Evolutionary conservation across 306 rosid genomes (phyloP).

Genomic region (Casuarina equisetifolia): DNA sequence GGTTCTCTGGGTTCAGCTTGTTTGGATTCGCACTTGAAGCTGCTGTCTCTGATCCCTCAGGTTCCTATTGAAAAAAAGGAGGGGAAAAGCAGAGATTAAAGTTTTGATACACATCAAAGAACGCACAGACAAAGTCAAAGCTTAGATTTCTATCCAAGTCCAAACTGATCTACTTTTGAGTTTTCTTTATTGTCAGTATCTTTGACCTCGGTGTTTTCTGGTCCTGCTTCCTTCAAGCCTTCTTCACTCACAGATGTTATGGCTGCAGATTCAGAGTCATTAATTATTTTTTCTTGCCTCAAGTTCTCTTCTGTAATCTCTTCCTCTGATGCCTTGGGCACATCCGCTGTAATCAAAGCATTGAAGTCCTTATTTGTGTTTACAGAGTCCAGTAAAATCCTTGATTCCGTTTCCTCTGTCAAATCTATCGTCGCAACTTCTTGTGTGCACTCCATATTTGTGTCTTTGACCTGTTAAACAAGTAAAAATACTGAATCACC

Average conservation of each 20-base stretch:
- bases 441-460: slow-evolving; percentile 20
- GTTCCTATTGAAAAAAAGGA: slow-evolving; percentile 15
- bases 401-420: slow-evolving; percentile 14
- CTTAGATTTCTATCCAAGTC: too few species aligned
- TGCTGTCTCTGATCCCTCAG: background rate
- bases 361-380: slow-evolving; percentile 9
- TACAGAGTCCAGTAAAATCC: slow-evolving; percentile 16
- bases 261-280: slow-evolving; percentile 1
- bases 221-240: slow-evolving; percentile 23
- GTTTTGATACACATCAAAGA: background rate
- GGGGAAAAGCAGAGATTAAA: background rate
- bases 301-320: slow-evolving; percentile 5
- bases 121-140: too few species aligned
- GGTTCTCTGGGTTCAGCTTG: slow-evolving; percentile 15
- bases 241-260: slow-evolving; percentile 22
- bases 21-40: slow-evolving; percentile 14
- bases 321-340: slow-evolving; percentile 1
- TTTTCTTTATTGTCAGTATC: background rate
- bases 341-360: slow-evolving; percentile 15
- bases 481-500: background rate
- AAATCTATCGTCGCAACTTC: slow-evolving; percentile 16
- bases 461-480: slow-evolving; percentile 24
- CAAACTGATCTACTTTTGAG: too few species aligned
- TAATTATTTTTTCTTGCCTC: slow-evolving; percentile 7
- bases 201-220: slow-evolving; percentile 13